Percentiles rank a stretch among this genome's conserved stretches.
These are phyloP conservation scores for Micromonas pusilla DNA, from an alignment of 139 green algal genomes.

Conservation along the genomic window DNA sequence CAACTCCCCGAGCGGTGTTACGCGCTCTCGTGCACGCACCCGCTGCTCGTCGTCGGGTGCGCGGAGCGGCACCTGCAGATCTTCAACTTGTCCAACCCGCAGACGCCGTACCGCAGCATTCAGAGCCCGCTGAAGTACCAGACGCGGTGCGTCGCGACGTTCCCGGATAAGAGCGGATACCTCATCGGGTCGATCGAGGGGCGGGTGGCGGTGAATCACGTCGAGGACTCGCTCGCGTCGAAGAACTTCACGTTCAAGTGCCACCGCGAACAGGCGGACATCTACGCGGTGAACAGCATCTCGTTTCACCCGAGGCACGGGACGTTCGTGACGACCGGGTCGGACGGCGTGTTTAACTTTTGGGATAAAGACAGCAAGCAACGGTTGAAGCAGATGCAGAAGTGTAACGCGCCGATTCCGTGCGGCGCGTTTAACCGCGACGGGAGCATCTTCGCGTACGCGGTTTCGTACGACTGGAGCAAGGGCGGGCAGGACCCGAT, in stretches of 20 bases:
- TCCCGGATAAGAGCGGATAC: conserved; percentile 85
- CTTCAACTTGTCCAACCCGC: conserved; percentile 60
- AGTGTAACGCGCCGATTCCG: conserved; percentile 68
- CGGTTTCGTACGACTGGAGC: conserved; percentile 83
- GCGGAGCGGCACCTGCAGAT: conserved; percentile 67
- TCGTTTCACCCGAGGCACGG: conserved; percentile 80
- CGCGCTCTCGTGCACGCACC: conserved; percentile 70
- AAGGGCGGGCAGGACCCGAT: conserved; percentile 65
- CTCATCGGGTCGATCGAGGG: conserved; percentile 86
- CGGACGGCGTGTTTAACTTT: conserved; percentile 93
- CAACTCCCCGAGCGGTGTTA: conserved; percentile 79
- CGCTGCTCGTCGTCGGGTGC: conserved; percentile 66
- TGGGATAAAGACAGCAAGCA: conserved; percentile 99
- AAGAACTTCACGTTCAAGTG: conserved; percentile 94
- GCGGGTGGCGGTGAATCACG: conserved; percentile 91
- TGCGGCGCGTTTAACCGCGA: conserved; percentile 78
- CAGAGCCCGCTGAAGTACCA: conserved; percentile 92
- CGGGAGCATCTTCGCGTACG: conserved; percentile 86
- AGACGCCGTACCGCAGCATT: conserved; percentile 71
- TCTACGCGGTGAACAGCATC: conserved; percentile 93
- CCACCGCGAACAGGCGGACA: conserved; percentile 75
- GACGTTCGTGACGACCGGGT: conserved; percentile 86
- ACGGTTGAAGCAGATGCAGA: conserved; percentile 77
- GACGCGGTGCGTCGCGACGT: conserved; percentile 78
- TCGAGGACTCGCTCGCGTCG: conserved; percentile 67